Base-by-base conservation (phyloP, 78 protist species). In the Thecamonas trahens region DNA sequence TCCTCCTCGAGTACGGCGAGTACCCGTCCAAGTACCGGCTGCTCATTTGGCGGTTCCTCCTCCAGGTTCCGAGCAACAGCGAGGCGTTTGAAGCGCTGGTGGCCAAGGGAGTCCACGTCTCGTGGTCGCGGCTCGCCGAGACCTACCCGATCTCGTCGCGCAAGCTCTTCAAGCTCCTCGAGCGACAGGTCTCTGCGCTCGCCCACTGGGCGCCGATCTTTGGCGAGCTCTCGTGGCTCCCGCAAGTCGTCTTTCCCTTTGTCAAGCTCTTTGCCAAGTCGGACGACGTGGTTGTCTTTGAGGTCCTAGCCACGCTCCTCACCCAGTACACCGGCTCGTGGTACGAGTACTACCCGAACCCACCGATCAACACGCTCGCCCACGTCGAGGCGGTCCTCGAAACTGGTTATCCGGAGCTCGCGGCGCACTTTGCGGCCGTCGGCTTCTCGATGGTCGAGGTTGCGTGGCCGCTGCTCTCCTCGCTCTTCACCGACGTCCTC, bases 41-140 rank as follows among this genome's bases (percentile, higher is more conserved):
- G 44, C 42, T 60, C 26, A 38, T 67, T 1, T 76, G 82, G 82
- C 64, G 74, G 20, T 76, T 76, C 82, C 13, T 50, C 58, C 50
- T 76, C 26, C 67, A 29, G 45, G 38, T 59, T 14, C 71, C 82
- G 17, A 31, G 3, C 39, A 57, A 42, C 44, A 14, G 4, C 18
- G 39, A 13, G 18, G 26, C 13, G 29, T 69, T 34, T 62, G 15
- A 1, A 2, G 61, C 45, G 1, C 74, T 76, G n/a, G 0, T 15
- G 11, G 31, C 31, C 45, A 39, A 26, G 32, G 82, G 82, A 13
- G 5, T 7, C 17, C 74, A 76, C 61, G 44, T 37, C 13, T 59
- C n/a, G 26, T 0, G 1, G 7, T 37, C 45, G 32, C 26, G 0
- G 2, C 59, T 60, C 28, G 18, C 9, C 26, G 22, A 9, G 26